Evolutionary conservation across 1,284 basidiomycete species (phyloP).

Genomic region (Apiotrichum laibachii): DNA sequence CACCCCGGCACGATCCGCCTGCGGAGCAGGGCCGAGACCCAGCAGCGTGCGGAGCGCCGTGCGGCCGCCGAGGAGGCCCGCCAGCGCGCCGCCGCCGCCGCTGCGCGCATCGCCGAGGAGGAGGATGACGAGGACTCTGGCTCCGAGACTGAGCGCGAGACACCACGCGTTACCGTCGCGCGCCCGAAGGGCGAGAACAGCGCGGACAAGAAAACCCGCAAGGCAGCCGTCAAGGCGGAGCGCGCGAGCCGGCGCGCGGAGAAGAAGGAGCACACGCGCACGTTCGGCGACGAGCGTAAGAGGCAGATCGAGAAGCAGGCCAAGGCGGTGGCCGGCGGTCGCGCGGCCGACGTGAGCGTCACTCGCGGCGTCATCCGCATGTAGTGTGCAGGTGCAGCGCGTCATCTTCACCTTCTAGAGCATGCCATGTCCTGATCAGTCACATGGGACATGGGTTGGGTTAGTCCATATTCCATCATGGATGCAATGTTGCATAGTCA

Average conservation of each 20-base stretch:
- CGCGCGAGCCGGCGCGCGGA: slow-evolving; percentile 69
- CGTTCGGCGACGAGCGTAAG: slow-evolving; percentile 71
- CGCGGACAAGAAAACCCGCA: slow-evolving; percentile 84
- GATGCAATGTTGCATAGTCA: no score
- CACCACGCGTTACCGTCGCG: slow-evolving; percentile 53
- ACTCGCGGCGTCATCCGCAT: slow-evolving; percentile 1
- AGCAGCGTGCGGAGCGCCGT: slow-evolving; percentile 27
- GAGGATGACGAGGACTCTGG: slow-evolving; percentile 50
- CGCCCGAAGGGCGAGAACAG: slow-evolving; percentile 74
- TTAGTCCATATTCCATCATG: no score
- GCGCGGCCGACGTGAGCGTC: slow-evolving; percentile 47
- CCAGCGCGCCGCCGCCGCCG: slow-evolving; percentile 14
- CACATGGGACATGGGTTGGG: no score
- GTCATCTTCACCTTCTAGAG: no score
- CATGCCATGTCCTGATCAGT: no score
- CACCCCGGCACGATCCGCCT: slow-evolving; percentile 80
- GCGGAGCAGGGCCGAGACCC: slow-evolving; percentile 55
- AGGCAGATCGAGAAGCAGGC: slow-evolving; percentile 60
- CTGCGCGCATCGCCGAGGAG: slow-evolving; percentile 30
- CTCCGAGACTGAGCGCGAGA: slow-evolving; percentile 48
- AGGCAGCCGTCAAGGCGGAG: slow-evolving; percentile 80
- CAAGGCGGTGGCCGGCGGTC: slow-evolving; percentile 47
- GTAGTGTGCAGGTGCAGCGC: neutral
- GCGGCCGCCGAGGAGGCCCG: slow-evolving; percentile 19
- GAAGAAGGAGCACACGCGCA: slow-evolving; percentile 75